Percentiles rank a stretch among this genome's conserved stretches.
Evolutionary conservation across 2,329 filamentous ascomycete species (phyloP).

Genomic region (Aureobasidium mangrovei): DNA sequence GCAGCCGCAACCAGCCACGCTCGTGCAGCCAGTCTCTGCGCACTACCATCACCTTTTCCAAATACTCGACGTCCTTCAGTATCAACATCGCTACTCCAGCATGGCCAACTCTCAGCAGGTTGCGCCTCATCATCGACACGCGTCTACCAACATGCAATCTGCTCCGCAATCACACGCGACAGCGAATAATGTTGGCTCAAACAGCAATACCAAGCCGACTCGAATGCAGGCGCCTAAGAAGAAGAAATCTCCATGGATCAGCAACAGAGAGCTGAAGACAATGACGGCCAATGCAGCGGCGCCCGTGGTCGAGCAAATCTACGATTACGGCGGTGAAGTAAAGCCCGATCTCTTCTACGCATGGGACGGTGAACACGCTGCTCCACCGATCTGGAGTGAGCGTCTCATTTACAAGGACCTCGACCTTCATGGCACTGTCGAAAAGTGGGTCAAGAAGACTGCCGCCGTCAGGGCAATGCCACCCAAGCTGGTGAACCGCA

Average conservation of each 20-base stretch:
- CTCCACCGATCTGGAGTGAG: conserved; percentile 1
- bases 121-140: too few species aligned
- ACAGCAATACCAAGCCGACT: too few species aligned
- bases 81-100: too few species aligned
- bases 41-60: too few species aligned
- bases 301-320: neutral
- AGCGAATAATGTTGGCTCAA: neutral
- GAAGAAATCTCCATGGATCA: conserved; percentile 14
- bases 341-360: neutral
- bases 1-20: too few species aligned
- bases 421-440: neutral
- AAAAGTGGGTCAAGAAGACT: neutral
- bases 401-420: neutral
- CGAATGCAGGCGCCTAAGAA: conserved; percentile 13
- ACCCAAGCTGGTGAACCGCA: neutral
- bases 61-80: too few species aligned
- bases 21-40: too few species aligned
- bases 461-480: neutral
- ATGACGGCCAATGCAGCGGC: neutral
- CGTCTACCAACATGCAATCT: too few species aligned
- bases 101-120: too few species aligned
- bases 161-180: neutral
- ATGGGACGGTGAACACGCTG: neutral
- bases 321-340: neutral
- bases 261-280: conserved; percentile 1